Evolutionary conservation across 2,329 filamentous ascomycete species (phyloP).

Genomic region (Pyrenophora seminiperda): DNA sequence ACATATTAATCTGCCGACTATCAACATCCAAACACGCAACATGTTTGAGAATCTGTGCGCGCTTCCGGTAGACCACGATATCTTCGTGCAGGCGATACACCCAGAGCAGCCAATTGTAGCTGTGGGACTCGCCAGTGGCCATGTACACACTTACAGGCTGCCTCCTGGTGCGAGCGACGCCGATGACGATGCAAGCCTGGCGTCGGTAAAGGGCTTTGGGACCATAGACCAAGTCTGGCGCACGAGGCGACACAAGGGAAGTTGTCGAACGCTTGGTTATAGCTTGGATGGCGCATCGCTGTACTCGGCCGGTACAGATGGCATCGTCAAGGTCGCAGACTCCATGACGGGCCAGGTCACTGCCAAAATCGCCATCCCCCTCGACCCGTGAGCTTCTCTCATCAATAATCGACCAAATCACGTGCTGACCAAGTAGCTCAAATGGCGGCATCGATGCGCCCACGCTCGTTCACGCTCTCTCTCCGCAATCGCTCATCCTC

Average conservation of each 20-base stretch:
- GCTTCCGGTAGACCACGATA: constrained; percentile 80
- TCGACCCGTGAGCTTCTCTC: constrained; percentile 44
- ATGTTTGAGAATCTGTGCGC: constrained; percentile 96
- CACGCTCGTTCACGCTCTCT: constrained; percentile 79
- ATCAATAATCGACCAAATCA: neutral
- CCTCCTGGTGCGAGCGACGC: constrained; percentile 61
- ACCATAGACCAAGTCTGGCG: constrained; percentile 84
- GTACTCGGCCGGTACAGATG: constrained; percentile 66
- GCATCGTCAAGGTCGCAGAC: constrained; percentile 65
- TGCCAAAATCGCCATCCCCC: constrained; percentile 80
- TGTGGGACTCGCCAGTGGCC: constrained; percentile 81
- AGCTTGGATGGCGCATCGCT: constrained; percentile 74
- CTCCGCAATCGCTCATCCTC: constrained; percentile 84
- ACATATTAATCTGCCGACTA: neutral
- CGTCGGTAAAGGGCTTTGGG: constrained; percentile 66
- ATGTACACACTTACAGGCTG: constrained; percentile 82
- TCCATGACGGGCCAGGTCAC: constrained; percentile 68
- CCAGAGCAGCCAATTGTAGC: constrained; percentile 82
- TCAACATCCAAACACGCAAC: constrained; percentile 13
- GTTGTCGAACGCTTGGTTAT: constrained; percentile 82
- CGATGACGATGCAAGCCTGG: constrained; percentile 57
- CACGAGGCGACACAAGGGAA: constrained; percentile 90
- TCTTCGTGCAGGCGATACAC: constrained; percentile 88
- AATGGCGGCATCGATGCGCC: constrained; percentile 68
- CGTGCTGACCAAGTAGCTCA: constrained; percentile 41